Evolutionary conservation across 1,284 basidiomycete species (phyloP).

Genomic region (Boletellus deceptivus): DNA sequence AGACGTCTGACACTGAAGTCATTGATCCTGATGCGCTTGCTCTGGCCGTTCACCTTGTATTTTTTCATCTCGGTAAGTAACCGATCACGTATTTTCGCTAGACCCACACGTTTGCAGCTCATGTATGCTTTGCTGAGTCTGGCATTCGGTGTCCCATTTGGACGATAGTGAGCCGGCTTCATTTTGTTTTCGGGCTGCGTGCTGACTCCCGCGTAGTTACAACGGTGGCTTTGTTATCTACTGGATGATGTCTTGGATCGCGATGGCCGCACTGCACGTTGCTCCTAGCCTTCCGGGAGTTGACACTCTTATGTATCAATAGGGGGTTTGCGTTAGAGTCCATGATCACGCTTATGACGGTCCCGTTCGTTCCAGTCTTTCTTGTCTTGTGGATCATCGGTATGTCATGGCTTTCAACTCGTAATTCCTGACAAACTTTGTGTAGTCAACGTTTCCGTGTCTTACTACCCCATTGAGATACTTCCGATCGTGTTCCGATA

Average conservation of each 20-base stretch:
- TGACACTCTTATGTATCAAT: slow-evolving; percentile 4
- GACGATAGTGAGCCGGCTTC: slow-evolving; percentile 38
- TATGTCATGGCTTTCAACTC: slow-evolving; percentile 25
- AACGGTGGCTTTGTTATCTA: slow-evolving; percentile 69
- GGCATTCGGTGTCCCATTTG: slow-evolving; percentile 64
- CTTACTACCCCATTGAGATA: slow-evolving; percentile 61
- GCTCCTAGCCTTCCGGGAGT: background rate
- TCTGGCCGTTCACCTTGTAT: slow-evolving; percentile 55
- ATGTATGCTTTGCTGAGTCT: slow-evolving; percentile 64
- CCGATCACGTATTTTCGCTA: background rate
- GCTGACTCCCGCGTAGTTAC: slow-evolving; percentile 31
- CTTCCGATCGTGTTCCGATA: slow-evolving; percentile 66
- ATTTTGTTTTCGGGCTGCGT: background rate
- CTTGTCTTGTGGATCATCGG: slow-evolving; percentile 68
- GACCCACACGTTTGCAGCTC: slow-evolving; percentile 25
- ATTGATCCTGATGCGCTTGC: slow-evolving; percentile 55
- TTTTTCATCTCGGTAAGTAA: slow-evolving; percentile 56
- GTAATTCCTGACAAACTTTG: background rate
- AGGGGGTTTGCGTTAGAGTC: slow-evolving; percentile 64
- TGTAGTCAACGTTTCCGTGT: slow-evolving; percentile 67
- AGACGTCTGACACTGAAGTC: slow-evolving; percentile 49
- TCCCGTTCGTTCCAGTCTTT: slow-evolving; percentile 57
- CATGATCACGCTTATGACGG: slow-evolving; percentile 54
- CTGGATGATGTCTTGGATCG: slow-evolving; percentile 71
- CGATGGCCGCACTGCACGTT: slow-evolving; percentile 56